phyloP scores from a whole-genome alignment of 1,139 yeast species.

The Suhomyces coccinellae region DNA sequence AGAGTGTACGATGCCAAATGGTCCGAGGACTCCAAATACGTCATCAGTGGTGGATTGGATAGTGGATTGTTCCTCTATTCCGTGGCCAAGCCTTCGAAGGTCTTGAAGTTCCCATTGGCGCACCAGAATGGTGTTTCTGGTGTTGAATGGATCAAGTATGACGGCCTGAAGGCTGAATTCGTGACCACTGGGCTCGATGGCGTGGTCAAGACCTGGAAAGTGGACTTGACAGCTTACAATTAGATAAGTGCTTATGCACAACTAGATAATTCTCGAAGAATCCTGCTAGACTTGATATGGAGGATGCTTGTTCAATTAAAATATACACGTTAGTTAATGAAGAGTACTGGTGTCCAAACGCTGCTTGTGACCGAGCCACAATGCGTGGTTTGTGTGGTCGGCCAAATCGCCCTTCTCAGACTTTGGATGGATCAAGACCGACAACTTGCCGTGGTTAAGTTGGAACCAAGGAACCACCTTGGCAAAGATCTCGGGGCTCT shows the following conservation, averaged over 20 bases:
- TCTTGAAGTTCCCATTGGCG: constrained; percentile 70
- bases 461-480: constrained; percentile 40
- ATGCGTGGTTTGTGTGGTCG: constrained; percentile 54
- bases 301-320: not conserved
- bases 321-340: constrained; percentile 1
- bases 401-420: constrained; percentile 38
- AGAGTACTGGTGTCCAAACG: constrained; percentile 15
- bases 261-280: not conserved
- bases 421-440: constrained; percentile 57
- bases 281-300: too few species aligned
- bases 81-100: constrained; percentile 74
- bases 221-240: constrained; percentile 29
- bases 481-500: constrained; percentile 30
- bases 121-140: constrained; percentile 86
- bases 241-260: not conserved
- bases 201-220: constrained; percentile 72
- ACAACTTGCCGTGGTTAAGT: constrained; percentile 50
- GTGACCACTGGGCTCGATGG: constrained; percentile 83
- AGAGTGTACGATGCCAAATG: constrained; percentile 75
- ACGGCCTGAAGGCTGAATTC: constrained; percentile 39
- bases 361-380: constrained; percentile 53
- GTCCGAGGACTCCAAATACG: constrained; percentile 70
- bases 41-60: constrained; percentile 82
- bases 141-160: constrained; percentile 62
- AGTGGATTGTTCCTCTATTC: constrained; percentile 79